Base-by-base conservation (phyloP, 495 filamentous ascomycete genomes). In the Astrothelium subdiscretum region DNA sequence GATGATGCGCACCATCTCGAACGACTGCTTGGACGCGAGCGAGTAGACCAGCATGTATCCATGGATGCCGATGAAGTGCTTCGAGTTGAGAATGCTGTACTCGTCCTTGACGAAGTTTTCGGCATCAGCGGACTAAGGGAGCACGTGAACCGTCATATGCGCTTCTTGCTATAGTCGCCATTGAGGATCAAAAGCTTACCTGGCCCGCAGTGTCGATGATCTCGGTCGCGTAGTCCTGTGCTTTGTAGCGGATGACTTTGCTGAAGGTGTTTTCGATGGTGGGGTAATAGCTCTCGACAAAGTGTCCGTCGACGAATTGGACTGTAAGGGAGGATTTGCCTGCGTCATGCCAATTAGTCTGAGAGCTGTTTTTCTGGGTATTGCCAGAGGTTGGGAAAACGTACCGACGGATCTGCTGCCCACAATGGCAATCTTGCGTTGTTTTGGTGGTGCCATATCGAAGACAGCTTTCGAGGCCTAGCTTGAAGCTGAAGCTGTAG, bases 251-350 rank as follows among this genome's bases (percentile, higher is more conserved):
- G 71, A 99, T 97, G 66, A 90, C 85, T 69, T 94, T 92, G 75
- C 88, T 92, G 74, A 97, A 97, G 13, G 92, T 97, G 73, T 97
- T 99, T 77, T 97, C 94, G 68, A 99, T 97, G 27, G 94, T 99
- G 26, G 94, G 94, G 76, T 97, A 99, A 75, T 99, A 99, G 74
- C 87, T 92, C 73, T 97, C 95, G 68, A 97, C 92, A 68, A 99
- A 99, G 76, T 96, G 91, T 69, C 90, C 90, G 73, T 97, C 94
- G 71, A 97, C 92, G 73, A 94, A 97, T 72, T 91, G 95, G 26
- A 97, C 95, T 5, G 95, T 96, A 63, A 99, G 86, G 43, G 94
- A 97, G 18, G 90, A 96, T 81, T 99, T 99, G 72, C 94, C 94
- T 98, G 68, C 15, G 24, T 22, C 27, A 31, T 6, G 10, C 13